Base-by-base conservation (phyloP, 2,329 filamentous ascomycete genomes). In the Coniella lustricola region DNA sequence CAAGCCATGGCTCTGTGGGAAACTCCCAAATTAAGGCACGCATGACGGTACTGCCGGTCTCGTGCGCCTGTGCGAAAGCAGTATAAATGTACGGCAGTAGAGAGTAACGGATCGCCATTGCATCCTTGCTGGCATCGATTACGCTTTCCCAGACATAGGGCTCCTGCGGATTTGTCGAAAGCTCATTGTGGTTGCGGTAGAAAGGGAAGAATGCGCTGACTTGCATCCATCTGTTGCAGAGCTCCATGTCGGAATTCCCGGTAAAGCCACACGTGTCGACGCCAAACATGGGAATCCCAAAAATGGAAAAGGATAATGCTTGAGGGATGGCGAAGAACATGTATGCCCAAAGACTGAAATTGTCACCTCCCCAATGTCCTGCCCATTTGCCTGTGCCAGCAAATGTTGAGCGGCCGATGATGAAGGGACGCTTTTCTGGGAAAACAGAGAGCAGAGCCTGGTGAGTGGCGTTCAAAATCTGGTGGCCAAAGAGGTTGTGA, bases 341-440 rank as follows among this genome's bases (percentile, higher is more conserved):
- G 62, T 82, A 85, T 0, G 76, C 74, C 79, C 84, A 91, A 13
- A 78, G 74, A 3, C 82, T 84, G 16, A 71, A 68, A 59, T 90
- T 90, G 63, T 91, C 82, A 31, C 84, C 86, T 25, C 87, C 86
- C 87, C 87, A 94, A 64, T 93, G 87, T 1, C 86, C 87, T 1
- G 86, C 83, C 69, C 77, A 85, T 62, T 79, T 81, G 1, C 89
- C 88, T 0, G 80, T 80, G 3, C 88, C 87, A 9, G 86, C 76
- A 59, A 91, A 93, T 1, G 87, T 93, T 34, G 84, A 87, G 14
- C 89, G 82, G 0, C 85, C 86, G 58, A 95, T 77, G 60, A 95
- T 85, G 66, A 94, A 87, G 0, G 89, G 89, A 0, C 89, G 81
- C 62, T 86, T 85, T 13, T 68, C 72, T 0, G 84, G 80, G 51